Evolutionary conservation across 495 filamentous ascomycete genomes (phyloP).

Genomic region (Bacidia rubella): DNA sequence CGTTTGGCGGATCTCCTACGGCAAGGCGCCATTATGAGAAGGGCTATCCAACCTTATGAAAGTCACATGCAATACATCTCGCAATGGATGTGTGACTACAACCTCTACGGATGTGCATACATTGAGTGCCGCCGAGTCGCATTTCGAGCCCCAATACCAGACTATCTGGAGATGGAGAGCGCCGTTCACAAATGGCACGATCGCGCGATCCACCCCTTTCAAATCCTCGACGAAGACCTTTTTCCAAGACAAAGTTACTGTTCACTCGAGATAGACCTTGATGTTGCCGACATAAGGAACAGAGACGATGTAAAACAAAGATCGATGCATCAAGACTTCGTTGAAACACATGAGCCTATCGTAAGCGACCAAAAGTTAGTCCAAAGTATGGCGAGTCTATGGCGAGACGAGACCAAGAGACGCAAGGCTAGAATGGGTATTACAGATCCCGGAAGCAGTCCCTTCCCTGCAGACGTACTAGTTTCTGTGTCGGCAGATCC

Average conservation of each 20-base stretch:
- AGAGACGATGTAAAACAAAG: conserved; percentile 57
- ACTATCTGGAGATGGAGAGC: conserved; percentile 42
- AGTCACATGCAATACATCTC: conserved; percentile 81
- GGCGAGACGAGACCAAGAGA: conserved; percentile 78
- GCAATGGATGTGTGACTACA: conserved; percentile 98
- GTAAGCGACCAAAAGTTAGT: conserved; percentile 63
- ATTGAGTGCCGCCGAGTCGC: conserved; percentile 53
- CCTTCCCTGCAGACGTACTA: conserved; percentile 65
- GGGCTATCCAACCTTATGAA: conserved; percentile 78
- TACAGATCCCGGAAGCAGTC: conserved; percentile 47
- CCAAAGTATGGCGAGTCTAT: conserved; percentile 85
- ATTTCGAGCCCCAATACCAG: conserved; percentile 68
- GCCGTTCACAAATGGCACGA: conserved; percentile 66
- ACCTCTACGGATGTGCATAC: conserved; percentile 84
- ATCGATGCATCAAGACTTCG: conserved; percentile 73
- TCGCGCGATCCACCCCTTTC: conserved; percentile 41
- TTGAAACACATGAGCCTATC: conserved; percentile 54
- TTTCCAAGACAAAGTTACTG: conserved; percentile 77
- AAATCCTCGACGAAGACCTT: conserved; percentile 42
- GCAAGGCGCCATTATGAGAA: conserved; percentile 74
- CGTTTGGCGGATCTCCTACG: conserved; percentile 72
- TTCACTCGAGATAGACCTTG: conserved; percentile 76
- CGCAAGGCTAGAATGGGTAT: conserved; percentile 57
- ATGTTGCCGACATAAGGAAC: conserved; percentile 80
- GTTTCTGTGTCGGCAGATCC: conserved; percentile 76